phyloP scores from a whole-genome alignment of 352 stramenopile species.

The Globisporangium paroecandrum region DNA sequence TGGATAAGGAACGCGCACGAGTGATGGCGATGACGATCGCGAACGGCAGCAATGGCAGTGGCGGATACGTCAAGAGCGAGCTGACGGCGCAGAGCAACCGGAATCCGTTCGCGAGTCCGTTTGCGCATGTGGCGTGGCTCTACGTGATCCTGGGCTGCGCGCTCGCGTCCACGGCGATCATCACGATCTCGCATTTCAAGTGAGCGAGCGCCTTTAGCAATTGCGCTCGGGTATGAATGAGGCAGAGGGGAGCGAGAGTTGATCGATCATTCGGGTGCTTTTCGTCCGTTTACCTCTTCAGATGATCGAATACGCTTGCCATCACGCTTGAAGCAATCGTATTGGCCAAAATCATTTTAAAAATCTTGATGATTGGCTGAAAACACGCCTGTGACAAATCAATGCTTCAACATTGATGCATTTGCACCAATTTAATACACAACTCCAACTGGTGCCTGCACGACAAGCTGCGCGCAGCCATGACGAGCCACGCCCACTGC shows the following conservation, averaged over 20 bases:
- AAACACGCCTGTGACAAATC: too few relatives aligned
- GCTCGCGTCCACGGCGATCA: conserved; percentile 54
- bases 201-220: not conserved
- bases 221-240: not conserved
- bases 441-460: too few relatives aligned
- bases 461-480: too few relatives aligned
- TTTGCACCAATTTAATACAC: too few relatives aligned
- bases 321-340: too few relatives aligned
- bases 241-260: not conserved
- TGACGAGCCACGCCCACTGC: too few relatives aligned
- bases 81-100: conserved; percentile 14
- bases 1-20: conserved; percentile 30
- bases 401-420: too few relatives aligned
- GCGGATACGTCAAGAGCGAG: not conserved
- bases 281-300: too few relatives aligned
- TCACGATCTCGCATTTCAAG: conserved; percentile 61
- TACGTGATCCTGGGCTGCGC: conserved; percentile 67
- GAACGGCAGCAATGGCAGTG: not conserved
- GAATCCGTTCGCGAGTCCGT: conserved; percentile 81
- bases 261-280: too few relatives aligned
- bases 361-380: too few relatives aligned
- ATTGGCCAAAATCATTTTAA: too few relatives aligned
- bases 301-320: too few relatives aligned
- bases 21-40: not conserved
- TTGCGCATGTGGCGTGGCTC: conserved; percentile 59